phyloP scores from a whole-genome alignment of 495 filamentous ascomycete genomes.

The Aspergillus saccharolyticus region DNA sequence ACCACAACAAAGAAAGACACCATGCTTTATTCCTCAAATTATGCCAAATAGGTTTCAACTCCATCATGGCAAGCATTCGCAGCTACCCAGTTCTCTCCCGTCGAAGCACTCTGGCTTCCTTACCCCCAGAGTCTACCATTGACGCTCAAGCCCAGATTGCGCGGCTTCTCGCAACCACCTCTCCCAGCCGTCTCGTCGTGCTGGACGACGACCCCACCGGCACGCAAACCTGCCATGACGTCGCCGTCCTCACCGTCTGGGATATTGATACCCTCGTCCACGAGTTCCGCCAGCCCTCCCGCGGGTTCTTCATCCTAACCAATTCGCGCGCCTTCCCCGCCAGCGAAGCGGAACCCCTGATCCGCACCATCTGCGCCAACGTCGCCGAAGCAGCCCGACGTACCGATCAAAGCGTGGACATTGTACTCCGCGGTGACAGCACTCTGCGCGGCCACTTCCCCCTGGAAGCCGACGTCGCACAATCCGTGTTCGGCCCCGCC shows the following conservation, averaged over 20 bases:
- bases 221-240: constrained; percentile 54
- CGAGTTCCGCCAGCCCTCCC: constrained; percentile 33
- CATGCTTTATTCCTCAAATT: no score
- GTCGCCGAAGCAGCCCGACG: constrained; percentile 34
- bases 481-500: constrained; percentile 38
- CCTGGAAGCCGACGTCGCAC: constrained; percentile 44
- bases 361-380: constrained; percentile 44
- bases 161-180: constrained; percentile 26
- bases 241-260: constrained; percentile 53
- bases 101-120: constrained; percentile 26
- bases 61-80: constrained; percentile 20
- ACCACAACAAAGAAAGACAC: background rate
- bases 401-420: constrained; percentile 37
- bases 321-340: constrained; percentile 51
- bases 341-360: constrained; percentile 34
- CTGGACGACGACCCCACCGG: constrained; percentile 55
- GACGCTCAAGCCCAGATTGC: constrained; percentile 35
- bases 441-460: constrained; percentile 52
- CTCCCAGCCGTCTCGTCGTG: constrained; percentile 40
- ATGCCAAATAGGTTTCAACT: no score
- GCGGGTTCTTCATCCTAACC: constrained; percentile 53
- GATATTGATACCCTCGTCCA: constrained; percentile 34
- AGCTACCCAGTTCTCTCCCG: constrained; percentile 27
- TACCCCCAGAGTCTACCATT: constrained; percentile 29
- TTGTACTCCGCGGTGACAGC: constrained; percentile 50